Evolutionary conservation across 2,329 filamentous ascomycete species (phyloP), one percentile per base, ranked within the genome.

Genomic region (Fusarium ramigenum): DNA sequence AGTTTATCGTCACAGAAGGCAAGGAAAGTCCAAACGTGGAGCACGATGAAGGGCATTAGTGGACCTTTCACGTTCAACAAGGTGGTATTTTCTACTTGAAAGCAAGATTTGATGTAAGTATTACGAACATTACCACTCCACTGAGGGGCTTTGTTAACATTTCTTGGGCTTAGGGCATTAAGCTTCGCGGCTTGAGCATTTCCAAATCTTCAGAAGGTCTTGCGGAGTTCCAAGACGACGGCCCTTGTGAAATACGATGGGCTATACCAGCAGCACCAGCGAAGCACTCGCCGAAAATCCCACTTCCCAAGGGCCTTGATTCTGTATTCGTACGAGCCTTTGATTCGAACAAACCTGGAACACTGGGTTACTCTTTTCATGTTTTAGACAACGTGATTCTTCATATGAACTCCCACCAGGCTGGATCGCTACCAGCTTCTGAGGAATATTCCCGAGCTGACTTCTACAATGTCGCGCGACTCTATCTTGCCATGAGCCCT

Each of bases 271-370:
- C 39, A 1, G 23, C 32, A 10, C 18, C 21, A 23, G 12, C 21
- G 5, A 34, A 34, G 30, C 53, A 54, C 16, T 40, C 21, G 15
- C 52, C 52, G 7, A 54, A 39, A 39, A 15, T 39, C 0, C 50
- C 50, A 25, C 23, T 54, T 50, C 2, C 23, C 16, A 1, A 1
- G 0, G 5, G 0, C 4, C 0, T 44, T 0, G 16, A 8, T 0
- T 5, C 0, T 3, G 5, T 11, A 28, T 42, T 42, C 1, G 14
- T 52, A 23, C 44, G 30, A 1, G n/a, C 36, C 15, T 15, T 60
- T 1, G 28, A 53, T 6, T 60, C 37, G 46, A 60, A 60, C 3
- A 42, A 53, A 4, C n/a, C 58, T 2, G 2, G 18, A 4, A 42
- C 39, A 9, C 0, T 1, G n/a, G 46, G 28, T 0, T 60, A 60